Base-by-base conservation (phyloP, 345 rosid species). In the Gossypium mustelinum region DNA sequence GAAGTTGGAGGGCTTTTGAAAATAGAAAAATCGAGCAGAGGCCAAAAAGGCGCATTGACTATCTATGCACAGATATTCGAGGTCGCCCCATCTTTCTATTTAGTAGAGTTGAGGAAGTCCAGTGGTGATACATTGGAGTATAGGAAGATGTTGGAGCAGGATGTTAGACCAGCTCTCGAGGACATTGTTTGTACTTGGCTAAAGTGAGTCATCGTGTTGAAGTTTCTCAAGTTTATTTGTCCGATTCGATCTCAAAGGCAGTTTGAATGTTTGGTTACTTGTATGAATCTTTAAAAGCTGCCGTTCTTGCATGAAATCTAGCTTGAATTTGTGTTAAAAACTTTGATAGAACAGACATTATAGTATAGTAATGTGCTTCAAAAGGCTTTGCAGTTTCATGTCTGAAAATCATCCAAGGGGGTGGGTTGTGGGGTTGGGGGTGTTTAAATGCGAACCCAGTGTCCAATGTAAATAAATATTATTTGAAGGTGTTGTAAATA, bases 101-200 rank as follows among this genome's bases (percentile, higher is more conserved):
- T 73, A 50, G 68, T 73, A 47, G 76, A 73, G 47, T 3, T 73
- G 47, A 73, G n/a, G 58, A 61, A 74, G 51, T 61, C 50, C 25
- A 47, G 39, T 50, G 77, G 77, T 17, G 77, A 74, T 63, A 63
- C 77, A n/a, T 50, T 63, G 41, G 77, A 74, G 70, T 74, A 47
- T 14, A 48, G 13, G 18, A 34, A 62, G 14, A 18, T 29, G 59
- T 10, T 74, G 70, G 41, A 62, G 54, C 12, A 61, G 44, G 45
- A 73, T 50, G 43, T 73, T 44, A 61, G 76, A 29, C 76, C 76
- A 47, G 76, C 58, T 61, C 50, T 73, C 25, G 18, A 60, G 55
- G 76, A 73, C 20, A 73, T 73, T 47, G 76, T 62, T 27, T 73
- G 76, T 47, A 22, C 69, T 47, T 73, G 76, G 76, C 76, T 61